Conservation (phyloP, 768 basidiomycete genomes). For the Lactifluus pinguis region DNA sequence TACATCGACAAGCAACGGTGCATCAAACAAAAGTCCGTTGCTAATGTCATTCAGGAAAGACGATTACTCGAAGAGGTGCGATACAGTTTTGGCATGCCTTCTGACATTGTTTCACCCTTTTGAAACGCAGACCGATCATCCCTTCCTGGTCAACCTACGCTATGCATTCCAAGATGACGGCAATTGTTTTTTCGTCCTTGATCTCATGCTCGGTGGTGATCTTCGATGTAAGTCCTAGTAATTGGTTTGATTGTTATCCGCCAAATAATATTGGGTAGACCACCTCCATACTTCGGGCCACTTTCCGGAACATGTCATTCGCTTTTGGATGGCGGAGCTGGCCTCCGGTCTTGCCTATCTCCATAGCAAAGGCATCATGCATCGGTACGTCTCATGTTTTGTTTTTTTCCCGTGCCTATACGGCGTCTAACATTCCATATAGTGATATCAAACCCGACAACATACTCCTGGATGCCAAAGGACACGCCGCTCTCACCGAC, state of each 20-base stretch:
- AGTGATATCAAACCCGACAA: slow-evolving; percentile 98
- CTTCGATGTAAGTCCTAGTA: slow-evolving; percentile 59
- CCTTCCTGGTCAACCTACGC: slow-evolving; percentile 82
- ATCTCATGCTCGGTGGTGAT: slow-evolving; percentile 94
- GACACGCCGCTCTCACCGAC: slow-evolving; percentile 95
- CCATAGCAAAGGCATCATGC: slow-evolving; percentile 86
- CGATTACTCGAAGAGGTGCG: slow-evolving; percentile 43
- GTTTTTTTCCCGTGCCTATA: slow-evolving; percentile 13
- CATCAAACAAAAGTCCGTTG: slow-evolving; percentile 41
- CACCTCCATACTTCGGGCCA: slow-evolving; percentile 67
- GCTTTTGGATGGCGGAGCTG: slow-evolving; percentile 87
- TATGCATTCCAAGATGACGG: slow-evolving; percentile 98
- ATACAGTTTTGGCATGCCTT: neutral
- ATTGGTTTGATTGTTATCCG: neutral
- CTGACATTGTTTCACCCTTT: neutral
- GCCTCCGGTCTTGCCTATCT: slow-evolving; percentile 80
- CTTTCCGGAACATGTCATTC: slow-evolving; percentile 63
- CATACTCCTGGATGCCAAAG: slow-evolving; percentile 84
- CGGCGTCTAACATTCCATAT: slow-evolving; percentile 4
- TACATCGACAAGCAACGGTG: slow-evolving; percentile 50
- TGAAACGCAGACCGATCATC: slow-evolving; percentile 69
- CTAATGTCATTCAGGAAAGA: slow-evolving; percentile 46
- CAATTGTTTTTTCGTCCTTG: slow-evolving; percentile 96
- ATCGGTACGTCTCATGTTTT: slow-evolving; percentile 52
- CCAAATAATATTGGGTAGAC: slow-evolving; percentile 37